These are phyloP conservation scores for Trichoderma sp. DNA, from an alignment of 2,329 filamentous ascomycete genomes.

Conservation along the genomic window DNA sequence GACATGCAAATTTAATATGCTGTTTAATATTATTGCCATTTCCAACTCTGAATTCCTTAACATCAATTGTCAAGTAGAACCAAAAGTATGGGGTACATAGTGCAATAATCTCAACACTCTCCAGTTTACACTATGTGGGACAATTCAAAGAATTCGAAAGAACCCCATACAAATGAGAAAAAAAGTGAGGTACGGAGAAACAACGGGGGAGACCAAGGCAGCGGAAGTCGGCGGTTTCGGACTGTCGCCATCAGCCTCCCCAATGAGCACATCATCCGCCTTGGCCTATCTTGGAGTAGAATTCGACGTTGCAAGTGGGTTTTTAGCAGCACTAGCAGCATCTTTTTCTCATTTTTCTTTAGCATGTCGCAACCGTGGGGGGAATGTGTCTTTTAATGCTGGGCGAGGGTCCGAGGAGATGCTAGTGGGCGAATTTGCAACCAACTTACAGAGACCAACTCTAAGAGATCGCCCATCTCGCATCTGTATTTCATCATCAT, in stretches of 20 bases:
- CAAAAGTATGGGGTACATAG: neutral
- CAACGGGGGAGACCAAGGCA: neutral
- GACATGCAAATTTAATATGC: neutral
- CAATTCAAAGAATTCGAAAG: too few species aligned
- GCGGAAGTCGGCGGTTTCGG: constrained; percentile 22
- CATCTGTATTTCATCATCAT: neutral
- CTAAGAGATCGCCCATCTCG: neutral
- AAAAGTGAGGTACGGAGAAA: neutral
- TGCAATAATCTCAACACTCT: neutral
- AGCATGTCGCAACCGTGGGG: neutral
- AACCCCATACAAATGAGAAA: neutral
- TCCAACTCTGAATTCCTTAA: too few species aligned
- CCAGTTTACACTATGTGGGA: neutral
- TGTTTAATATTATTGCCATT: neutral
- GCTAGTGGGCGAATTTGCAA: neutral
- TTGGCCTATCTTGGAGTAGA: neutral
- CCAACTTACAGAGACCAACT: neutral
- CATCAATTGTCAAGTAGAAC: too few species aligned
- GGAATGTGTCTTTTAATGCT: neutral
- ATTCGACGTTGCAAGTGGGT: neutral
- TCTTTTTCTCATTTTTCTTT: neutral
- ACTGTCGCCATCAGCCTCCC: constrained; percentile 27
- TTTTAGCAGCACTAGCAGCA: neutral
- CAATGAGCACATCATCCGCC: constrained; percentile 19
- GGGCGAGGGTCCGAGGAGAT: constrained; percentile 5